Conservation (phyloP, 306 rosid species). For the Abrus precatorius region DNA sequence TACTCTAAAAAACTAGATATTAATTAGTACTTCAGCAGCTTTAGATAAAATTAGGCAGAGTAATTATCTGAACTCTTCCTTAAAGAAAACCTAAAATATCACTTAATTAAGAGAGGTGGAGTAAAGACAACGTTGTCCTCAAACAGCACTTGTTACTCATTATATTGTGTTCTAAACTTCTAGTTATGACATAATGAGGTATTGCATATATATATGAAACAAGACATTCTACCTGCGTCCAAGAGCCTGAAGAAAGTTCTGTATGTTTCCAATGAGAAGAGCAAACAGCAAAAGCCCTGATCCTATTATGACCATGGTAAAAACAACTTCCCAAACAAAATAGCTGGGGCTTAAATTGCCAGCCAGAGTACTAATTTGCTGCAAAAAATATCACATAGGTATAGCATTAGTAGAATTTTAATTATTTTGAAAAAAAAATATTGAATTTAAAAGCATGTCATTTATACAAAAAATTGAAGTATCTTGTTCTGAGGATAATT, state of each 20-base stretch:
- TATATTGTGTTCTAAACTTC: neutral
- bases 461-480: neutral
- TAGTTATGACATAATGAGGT: neutral
- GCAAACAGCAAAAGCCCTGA: constrained; percentile 89
- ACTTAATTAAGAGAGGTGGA: neutral
- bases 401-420: constrained; percentile 40
- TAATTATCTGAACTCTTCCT: neutral
- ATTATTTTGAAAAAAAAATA: neutral
- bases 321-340: constrained; percentile 76
- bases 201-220: constrained; percentile 19
- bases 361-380: constrained; percentile 95
- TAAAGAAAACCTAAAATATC: neutral
- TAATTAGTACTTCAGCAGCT: neutral
- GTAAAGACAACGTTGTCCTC: neutral
- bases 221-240: constrained; percentile 67
- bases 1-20: neutral
- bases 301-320: constrained; percentile 75
- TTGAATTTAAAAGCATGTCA: neutral
- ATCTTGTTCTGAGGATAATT: neutral
- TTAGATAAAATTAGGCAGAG: neutral
- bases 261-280: constrained; percentile 89
- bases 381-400: constrained; percentile 40
- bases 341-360: constrained; percentile 85
- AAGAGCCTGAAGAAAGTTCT: constrained; percentile 89
- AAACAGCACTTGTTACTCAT: neutral